Evolutionary conservation across 805 yeast species (phyloP).

Genomic region (Wickerhamiella slavikovae): DNA sequence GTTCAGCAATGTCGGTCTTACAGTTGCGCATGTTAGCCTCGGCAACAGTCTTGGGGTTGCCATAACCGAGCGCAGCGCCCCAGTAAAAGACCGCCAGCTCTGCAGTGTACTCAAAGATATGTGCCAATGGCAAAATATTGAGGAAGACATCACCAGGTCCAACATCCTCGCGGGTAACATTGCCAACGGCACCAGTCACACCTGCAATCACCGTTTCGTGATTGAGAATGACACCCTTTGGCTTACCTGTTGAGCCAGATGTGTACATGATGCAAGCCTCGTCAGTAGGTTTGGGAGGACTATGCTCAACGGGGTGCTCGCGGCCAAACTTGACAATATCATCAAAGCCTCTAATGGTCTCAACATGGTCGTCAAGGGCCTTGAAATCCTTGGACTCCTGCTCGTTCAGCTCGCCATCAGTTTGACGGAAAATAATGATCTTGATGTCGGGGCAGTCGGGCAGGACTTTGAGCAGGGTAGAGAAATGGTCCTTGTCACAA

Average conservation of each 20-base stretch:
- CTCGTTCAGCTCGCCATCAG: slow-evolving; percentile 25
- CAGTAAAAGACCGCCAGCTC: slow-evolving; percentile 65
- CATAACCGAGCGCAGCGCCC: slow-evolving; percentile 86
- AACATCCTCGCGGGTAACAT: slow-evolving; percentile 33
- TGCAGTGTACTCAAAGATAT: slow-evolving; percentile 79
- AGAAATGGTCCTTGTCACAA: slow-evolving; percentile 39
- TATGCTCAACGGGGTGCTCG: slow-evolving; percentile 23
- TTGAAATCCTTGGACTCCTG: slow-evolving; percentile 39
- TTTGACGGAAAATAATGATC: slow-evolving; percentile 50
- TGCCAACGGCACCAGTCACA: slow-evolving; percentile 56
- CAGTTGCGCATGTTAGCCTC: slow-evolving; percentile 69
- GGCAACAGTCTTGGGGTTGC: slow-evolving; percentile 75
- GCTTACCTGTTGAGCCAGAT: slow-evolving; percentile 70
- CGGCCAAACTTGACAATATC: slow-evolving; percentile 50
- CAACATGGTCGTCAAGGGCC: slow-evolving; percentile 30
- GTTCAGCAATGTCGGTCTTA: slow-evolving; percentile 67
- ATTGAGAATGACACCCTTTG: slow-evolving; percentile 61
- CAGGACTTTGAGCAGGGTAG: slow-evolving; percentile 51
- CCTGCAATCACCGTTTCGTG: slow-evolving; percentile 63
- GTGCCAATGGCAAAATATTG: slow-evolving; percentile 88
- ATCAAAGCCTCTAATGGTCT: slow-evolving; percentile 37
- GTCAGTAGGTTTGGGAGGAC: slow-evolving; percentile 35
- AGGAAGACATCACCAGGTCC: slow-evolving; percentile 47
- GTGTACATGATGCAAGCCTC: slow-evolving; percentile 68
- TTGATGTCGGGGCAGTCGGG: slow-evolving; percentile 34